A percentile compares a stretch with the other conserved stretches of the same genome.
Evolutionary conservation across 129 eudicot genomes (phyloP).

Genomic region (Dittrichia graveolens): DNA sequence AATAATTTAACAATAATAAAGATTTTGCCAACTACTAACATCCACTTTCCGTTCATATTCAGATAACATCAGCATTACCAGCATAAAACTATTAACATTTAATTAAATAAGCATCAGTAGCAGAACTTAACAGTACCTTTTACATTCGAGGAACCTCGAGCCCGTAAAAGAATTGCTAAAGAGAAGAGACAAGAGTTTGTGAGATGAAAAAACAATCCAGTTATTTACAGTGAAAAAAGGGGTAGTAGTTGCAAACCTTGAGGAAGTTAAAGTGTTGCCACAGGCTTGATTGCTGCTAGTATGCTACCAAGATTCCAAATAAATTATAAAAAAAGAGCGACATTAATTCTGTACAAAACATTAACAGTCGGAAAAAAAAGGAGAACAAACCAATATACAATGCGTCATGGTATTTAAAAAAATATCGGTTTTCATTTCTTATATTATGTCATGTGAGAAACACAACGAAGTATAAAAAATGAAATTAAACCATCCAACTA

Average conservation of each 20-base stretch:
- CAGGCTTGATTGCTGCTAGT: background rate
- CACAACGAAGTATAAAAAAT: conserved; percentile 20
- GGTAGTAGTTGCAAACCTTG: conserved; percentile 19
- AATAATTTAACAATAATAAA: too few species aligned
- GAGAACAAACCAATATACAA: conserved; percentile 5
- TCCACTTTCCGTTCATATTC: too few species aligned
- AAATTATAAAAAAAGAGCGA: background rate
- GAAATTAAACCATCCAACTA: conserved; percentile 23
- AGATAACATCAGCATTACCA: too few species aligned
- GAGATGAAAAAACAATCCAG: background rate
- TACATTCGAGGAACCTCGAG: too few species aligned
- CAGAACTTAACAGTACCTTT: too few species aligned
- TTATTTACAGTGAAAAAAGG: background rate
- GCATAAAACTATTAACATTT: too few species aligned
- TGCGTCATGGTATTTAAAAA: background rate
- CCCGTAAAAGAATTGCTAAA: too few species aligned
- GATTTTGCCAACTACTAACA: too few species aligned
- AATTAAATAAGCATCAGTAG: too few species aligned
- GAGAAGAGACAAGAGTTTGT: too few species aligned
- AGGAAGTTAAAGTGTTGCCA: conserved; percentile 4
- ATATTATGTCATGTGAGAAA: conserved; percentile 18
- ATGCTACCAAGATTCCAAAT: background rate
- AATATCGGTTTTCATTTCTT: conserved; percentile 31
- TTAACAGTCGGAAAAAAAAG: background rate
- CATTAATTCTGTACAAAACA: conserved; percentile 21